A percentile compares a stretch with the other conserved stretches of the same genome.
Evolutionary conservation across 179 eudicot genomes (phyloP).

Genomic region (Carnegiea gigantea): DNA sequence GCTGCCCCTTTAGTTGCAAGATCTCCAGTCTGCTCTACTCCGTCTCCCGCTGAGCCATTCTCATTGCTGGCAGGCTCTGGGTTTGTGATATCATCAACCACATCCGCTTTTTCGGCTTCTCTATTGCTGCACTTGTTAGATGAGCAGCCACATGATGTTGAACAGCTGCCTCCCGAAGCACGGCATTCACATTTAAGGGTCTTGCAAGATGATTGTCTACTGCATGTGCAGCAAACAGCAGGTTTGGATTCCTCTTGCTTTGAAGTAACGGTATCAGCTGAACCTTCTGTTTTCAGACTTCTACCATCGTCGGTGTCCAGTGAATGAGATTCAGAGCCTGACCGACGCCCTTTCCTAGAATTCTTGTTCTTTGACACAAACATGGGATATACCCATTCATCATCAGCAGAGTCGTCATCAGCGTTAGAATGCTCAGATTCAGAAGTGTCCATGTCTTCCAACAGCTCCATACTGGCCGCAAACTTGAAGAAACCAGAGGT

Average conservation of each 20-base stretch:
- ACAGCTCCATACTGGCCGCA: conserved; percentile 35
- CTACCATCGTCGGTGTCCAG: conserved; percentile 22
- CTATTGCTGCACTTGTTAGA: conserved; percentile 66
- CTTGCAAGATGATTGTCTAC: conserved; percentile 68
- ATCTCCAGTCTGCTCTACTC: conserved; percentile 5
- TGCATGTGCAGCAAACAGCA: conserved; percentile 68
- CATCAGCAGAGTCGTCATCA: conserved; percentile 43
- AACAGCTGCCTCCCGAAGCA: conserved; percentile 54
- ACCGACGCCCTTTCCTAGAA: conserved; percentile 36
- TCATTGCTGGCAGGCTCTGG: conserved; percentile 22
- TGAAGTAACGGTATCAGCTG: conserved; percentile 27
- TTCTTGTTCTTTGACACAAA: conserved; percentile 32
- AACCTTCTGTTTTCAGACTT: conserved; percentile 29
- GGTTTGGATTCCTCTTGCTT: conserved; percentile 29
- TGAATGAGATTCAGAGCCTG: conserved; percentile 27
- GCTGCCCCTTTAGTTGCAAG: conserved; percentile 84
- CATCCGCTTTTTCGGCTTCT: conserved; percentile 22
- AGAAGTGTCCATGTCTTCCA: conserved; percentile 91
- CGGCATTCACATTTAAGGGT: conserved; percentile 79
- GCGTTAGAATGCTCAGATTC: conserved; percentile 57
- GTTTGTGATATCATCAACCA: conserved; percentile 22
- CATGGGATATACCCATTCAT: conserved; percentile 54
- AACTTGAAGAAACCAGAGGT: conserved; percentile 47
- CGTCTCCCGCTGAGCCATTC: conserved; percentile 25
- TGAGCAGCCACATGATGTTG: conserved; percentile 58